Conservation (phyloP, 1,139 yeast genomes). For the Candida sojae region DNA sequence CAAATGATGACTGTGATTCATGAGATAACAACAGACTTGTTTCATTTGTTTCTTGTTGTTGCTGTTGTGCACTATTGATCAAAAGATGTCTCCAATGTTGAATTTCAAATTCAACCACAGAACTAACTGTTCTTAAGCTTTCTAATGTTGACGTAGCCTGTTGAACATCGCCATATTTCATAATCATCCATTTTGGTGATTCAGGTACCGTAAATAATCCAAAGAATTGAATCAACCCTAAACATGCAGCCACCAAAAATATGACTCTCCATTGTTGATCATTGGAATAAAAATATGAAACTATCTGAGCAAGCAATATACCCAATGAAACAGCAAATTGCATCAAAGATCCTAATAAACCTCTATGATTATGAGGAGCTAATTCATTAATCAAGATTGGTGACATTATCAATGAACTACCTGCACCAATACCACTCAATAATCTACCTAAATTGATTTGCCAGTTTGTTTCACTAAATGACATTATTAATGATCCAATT, state of each 20-base stretch:
- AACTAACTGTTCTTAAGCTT: constrained; percentile 29
- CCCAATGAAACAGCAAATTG: constrained; percentile 42
- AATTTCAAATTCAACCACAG: constrained; percentile 34
- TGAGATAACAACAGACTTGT: constrained; percentile 6
- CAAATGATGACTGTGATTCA: constrained; percentile 27
- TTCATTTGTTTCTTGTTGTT: constrained; percentile 6
- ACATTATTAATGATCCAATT: constrained; percentile 30
- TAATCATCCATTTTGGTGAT: constrained; percentile 43
- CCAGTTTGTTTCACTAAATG: constrained; percentile 20
- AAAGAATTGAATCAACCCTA: constrained; percentile 31
- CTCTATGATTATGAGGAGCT: constrained; percentile 40
- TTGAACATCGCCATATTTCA: constrained; percentile 28
- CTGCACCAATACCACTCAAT: constrained; percentile 40
- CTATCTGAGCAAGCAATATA: constrained; percentile 32
- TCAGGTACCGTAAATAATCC: constrained; percentile 35
- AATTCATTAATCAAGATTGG: constrained; percentile 41
- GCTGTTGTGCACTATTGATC: neutral
- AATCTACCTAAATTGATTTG: constrained; percentile 31
- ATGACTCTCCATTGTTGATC: constrained; percentile 38
- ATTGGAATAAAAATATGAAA: constrained; percentile 34
- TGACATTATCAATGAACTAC: constrained; percentile 37
- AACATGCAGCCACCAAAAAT: constrained; percentile 25
- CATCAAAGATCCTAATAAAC: constrained; percentile 37
- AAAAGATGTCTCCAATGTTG: constrained; percentile 37
- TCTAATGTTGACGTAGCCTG: constrained; percentile 30